Evolutionary conservation across 345 rosid species (phyloP).

Genomic region (sweet orange (Citrus sinensis)): DVS_A1.0 CM039164.1:24541001-24541500

Average conservation of each 20-base stretch:
- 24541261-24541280: not conserved
- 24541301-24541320: not conserved
- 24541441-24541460: not conserved
- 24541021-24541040: not conserved
- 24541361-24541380: not conserved
- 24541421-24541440: not conserved
- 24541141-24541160: not conserved
- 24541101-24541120: not conserved
- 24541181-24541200: not conserved
- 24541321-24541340: slow-evolving; percentile 9
- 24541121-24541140: not conserved
- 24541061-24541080: slow-evolving; percentile 6
- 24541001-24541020: slow-evolving; percentile 17
- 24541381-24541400: not conserved
- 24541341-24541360: not conserved
- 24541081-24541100: not conserved
- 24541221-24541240: not conserved
- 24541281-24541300: not conserved
- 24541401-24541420: not conserved
- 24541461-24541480: not conserved
- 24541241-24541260: not conserved
- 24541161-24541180: not conserved
- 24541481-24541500: not conserved
- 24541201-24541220: not conserved
- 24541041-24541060: slow-evolving; percentile 10